Evolutionary conservation across 768 basidiomycete species (phyloP).

Genomic region (Dentipellis fragilis): DNA sequence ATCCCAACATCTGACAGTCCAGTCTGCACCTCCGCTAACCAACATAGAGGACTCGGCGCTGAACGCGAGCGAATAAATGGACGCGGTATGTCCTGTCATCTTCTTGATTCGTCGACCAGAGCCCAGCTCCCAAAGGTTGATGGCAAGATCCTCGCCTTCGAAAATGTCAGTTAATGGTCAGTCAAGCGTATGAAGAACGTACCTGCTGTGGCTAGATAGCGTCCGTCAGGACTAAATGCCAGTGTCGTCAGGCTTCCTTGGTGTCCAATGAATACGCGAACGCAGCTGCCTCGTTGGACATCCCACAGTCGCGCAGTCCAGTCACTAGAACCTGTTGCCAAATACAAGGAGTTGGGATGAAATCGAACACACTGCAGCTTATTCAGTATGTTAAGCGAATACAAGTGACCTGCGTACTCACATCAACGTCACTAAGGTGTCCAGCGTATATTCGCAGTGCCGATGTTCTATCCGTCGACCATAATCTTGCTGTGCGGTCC

Average conservation of each 20-base stretch:
- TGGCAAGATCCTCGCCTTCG: slow-evolving; percentile 79
- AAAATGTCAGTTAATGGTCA: not conserved
- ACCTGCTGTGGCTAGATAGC: slow-evolving; percentile 89
- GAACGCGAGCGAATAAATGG: slow-evolving; percentile 86
- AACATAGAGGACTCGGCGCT: slow-evolving; percentile 86
- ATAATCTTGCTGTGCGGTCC: slow-evolving; percentile 89
- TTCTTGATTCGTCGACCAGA: slow-evolving; percentile 94
- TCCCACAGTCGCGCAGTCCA: slow-evolving; percentile 97
- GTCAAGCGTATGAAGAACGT: slow-evolving; percentile 1
- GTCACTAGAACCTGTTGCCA: slow-evolving; percentile 95
- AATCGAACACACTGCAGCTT: slow-evolving; percentile 78
- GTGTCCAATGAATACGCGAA: slow-evolving; percentile 93
- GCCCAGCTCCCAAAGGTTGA: slow-evolving; percentile 94
- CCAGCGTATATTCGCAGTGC: slow-evolving; percentile 90
- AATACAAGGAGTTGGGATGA: slow-evolving; percentile 95
- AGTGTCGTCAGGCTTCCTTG: slow-evolving; percentile 80
- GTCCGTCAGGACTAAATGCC: slow-evolving; percentile 89
- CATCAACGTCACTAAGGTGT: slow-evolving; percentile 94
- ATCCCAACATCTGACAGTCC: slow-evolving; percentile 99
- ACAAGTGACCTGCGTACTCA: slow-evolving; percentile 31
- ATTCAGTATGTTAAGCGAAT: not conserved
- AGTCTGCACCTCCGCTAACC: slow-evolving; percentile 87
- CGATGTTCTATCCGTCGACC: slow-evolving; percentile 87
- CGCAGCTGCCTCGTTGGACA: slow-evolving; percentile 88
- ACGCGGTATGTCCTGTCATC: slow-evolving; percentile 87